Evolutionary conservation across 108 stramenopile genomes (phyloP).

Genomic region (Pseudonitzschia pungens): DNA sequence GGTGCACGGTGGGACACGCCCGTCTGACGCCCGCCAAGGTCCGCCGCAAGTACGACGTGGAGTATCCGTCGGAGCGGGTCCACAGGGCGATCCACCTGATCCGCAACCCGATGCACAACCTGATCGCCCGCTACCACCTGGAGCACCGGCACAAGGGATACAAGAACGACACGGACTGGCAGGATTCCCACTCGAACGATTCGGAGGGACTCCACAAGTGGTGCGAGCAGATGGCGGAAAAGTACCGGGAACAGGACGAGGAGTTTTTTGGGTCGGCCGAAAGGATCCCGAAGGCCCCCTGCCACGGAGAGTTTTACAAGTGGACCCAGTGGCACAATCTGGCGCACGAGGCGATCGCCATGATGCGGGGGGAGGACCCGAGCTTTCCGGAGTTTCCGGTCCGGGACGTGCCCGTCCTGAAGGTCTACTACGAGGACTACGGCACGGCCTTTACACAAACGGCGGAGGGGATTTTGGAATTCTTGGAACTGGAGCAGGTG

Average conservation of each 20-base stretch:
- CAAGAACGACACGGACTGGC: constrained; percentile 29
- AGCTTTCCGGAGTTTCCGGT: background rate
- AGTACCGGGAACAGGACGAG: constrained; percentile 11
- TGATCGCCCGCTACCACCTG: constrained; percentile 72
- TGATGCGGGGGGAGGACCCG: constrained; percentile 11
- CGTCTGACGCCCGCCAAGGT: background rate
- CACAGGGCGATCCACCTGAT: constrained; percentile 66
- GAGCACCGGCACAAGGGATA: constrained; percentile 34
- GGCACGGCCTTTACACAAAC: constrained; percentile 50
- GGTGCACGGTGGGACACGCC: constrained; percentile 36
- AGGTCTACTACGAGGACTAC: constrained; percentile 83
- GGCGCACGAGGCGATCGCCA: constrained; percentile 40
- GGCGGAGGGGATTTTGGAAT: constrained; percentile 52
- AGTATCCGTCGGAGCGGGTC: constrained; percentile 45
- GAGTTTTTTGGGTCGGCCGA: constrained; percentile 31
- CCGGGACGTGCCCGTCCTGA: constrained; percentile 47
- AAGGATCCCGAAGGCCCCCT: constrained; percentile 48
- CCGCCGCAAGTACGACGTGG: constrained; percentile 16
- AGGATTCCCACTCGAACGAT: constrained; percentile 30
- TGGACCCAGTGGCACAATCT: constrained; percentile 87
- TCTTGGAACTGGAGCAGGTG: constrained; percentile 50
- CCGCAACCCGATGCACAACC: constrained; percentile 69
- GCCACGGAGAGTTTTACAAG: constrained; percentile 78
- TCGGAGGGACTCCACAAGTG: constrained; percentile 42
- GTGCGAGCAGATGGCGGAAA: constrained; percentile 30